Evolutionary conservation across 1,284 basidiomycete genomes (phyloP), one percentile per base, ranked within the genome.

Genomic region (Ceratobasidium sp.): DNA sequence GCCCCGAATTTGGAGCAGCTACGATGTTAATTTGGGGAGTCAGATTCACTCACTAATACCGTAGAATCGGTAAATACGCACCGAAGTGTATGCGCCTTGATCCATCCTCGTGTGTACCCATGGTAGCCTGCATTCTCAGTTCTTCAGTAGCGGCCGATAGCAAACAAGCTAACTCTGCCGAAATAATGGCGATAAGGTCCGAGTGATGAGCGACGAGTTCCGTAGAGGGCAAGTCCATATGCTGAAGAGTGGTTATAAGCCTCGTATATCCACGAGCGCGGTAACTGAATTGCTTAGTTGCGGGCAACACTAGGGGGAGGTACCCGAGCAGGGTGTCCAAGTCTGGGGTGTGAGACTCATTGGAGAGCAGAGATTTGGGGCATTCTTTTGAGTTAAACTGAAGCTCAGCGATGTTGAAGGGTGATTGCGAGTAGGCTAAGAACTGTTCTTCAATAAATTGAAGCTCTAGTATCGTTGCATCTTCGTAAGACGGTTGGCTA

Each of bases 331-430:
- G n/a, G n/a, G n/a, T n/a, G 7, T 48, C 46, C 18, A 48, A 48
- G 18, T 48, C 46, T 48, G 18, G 46, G 12, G 46, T 14, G 12
- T 48, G 46, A 48, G 7, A 10, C 46, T 48, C 46, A 18, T 10
- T 14, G 1, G 18, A 48, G 46, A 48, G 12, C 46, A 48, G 18
- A 48, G 12, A 14, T 18, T 48, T 18, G 18, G 46, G 18, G 46
- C 46, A 48, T 18, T 48, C 46, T 18, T 48, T 48, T 48, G 18
- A 10, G 18, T 48, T 57, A 10, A 57, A 57, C 12, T n/a, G 55
- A n/a, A 57, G 55, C 23, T 57, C 55, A 10, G 55, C 55, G 12
- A 57, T 57, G 55, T 57, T 57, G 30, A 57, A 57, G 12, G 55
- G 55, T 23, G 55, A 57, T n/a, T 57, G 55, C n/a, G 2, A 18